Evolutionary conservation across 768 basidiomycete species (phyloP), one percentile per base, ranked within the genome.

Genomic region (Boletus bicolor): DNA sequence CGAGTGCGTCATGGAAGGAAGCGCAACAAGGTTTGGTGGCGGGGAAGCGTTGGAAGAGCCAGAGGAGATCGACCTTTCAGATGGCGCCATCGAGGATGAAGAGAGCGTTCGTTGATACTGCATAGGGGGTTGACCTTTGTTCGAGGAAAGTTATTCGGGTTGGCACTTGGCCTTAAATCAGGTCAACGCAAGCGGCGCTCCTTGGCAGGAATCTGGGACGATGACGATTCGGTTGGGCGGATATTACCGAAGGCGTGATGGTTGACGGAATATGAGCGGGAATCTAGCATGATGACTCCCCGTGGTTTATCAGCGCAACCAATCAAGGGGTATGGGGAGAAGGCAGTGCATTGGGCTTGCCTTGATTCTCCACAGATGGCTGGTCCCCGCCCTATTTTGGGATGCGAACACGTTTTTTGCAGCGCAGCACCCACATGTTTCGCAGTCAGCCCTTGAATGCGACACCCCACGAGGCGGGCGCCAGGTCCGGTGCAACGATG

Each of bases 221-320:
- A 63, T 62, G 65, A 63, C 57, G 64, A 57, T 61, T 57, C 45
- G 44, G 56, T 32, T 56, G 38, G 44, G 51, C 70, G 70, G 70
- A 72, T 65, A 72, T 72, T 72, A 72, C 68, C 70, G 70, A 73
- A 53, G 60, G 57, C 64, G 64, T 68, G 63, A 63, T 71, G 57
- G 60, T 62, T 63, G 61, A 60, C 56, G 56, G 41, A 54, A 60
- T 54, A 63, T 62, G 66, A 70, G 73, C 68, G 72, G 71, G 66
- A 71, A 71, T 64, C 72, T 64, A 61, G 61, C 61, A 64, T 61
- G 64, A 68, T 59, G 61, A 66, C 63, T 60, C 68, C 60, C 56
- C 67, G 64, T 72, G 66, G 62, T 55, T 63, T 65, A 70, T 68
- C 71, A 61, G 64, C 63, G 56, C 56, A 50, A 58, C 62, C 59